Base-by-base conservation (phyloP, 805 yeast species). In the Candida sanyiensis region DNA sequence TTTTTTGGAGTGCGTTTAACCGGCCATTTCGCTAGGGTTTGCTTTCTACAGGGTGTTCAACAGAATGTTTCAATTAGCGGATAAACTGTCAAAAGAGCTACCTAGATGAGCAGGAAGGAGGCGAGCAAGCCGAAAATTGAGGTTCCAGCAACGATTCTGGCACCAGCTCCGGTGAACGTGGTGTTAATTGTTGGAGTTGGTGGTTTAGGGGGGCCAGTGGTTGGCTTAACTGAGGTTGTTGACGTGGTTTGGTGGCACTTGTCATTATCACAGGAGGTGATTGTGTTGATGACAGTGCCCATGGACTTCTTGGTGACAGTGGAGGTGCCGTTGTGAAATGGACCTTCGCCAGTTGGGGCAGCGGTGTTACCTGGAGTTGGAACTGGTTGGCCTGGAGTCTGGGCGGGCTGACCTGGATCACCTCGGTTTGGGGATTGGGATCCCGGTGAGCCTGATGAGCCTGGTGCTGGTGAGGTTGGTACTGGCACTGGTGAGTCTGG, bases 211-310 rank as follows among this genome's bases (percentile, higher is more conserved):
- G 25, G 11, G 15, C 10, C 11, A 22, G 10, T 11, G 11, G 25
- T 22, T 22, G 25, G 13, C 25, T 22, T 22, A 16, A 33, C 28
- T 3, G 33, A 8, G 11, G 42, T 30, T 20, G 23, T 29, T 7
- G 30, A 23, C 27, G 11, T 27, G 24, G 35, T 8, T 11, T 22
- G n/a, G n/a, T n/a, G n/a, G n/a, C n/a, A n/a, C n/a, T 31, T 10
- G 37, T 24, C 17, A 35, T 37, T 11, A 8, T 11, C 25, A 8
- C 25, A 23, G 42, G 40, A 39, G 11, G 39, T 36, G 6, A 61
- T 53, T 5, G 56, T 49, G 6, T 64, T 58, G 12, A 57, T 54
- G 29, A 64, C 58, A 26, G 65, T 53, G 13, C 55, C 40, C 17
- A 45, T 44, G 13, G 57, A 52, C 19, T 64, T 61, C 17, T 39